These are phyloP conservation scores for Plantago ovata DNA, from an alignment of 257 asterid species.

Conservation along the genomic window DNA sequence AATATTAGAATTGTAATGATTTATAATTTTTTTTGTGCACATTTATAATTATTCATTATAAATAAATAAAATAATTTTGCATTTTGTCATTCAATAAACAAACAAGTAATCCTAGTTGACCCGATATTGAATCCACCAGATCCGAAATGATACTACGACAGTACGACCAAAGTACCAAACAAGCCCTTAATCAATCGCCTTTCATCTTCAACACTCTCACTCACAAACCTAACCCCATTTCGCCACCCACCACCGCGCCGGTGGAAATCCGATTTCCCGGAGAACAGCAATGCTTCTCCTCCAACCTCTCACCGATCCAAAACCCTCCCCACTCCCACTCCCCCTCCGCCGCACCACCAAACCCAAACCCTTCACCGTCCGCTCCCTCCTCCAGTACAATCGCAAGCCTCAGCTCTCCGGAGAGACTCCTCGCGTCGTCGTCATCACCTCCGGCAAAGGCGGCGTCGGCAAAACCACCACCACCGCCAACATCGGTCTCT, in stretches of 20 bases:
- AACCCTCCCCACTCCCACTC: constrained; percentile 38
- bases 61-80: too few relatives aligned
- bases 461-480: constrained; percentile 98
- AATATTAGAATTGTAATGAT: too few relatives aligned
- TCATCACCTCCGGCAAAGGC: constrained; percentile 96
- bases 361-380: constrained; percentile 43
- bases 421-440: constrained; percentile 85
- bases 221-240: constrained; percentile 12
- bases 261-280: not conserved
- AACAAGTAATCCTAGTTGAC: too few relatives aligned
- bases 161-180: too few relatives aligned
- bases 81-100: too few relatives aligned
- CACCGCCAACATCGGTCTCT: constrained; percentile 92
- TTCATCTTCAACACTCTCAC: not conserved
- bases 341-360: constrained; percentile 23
- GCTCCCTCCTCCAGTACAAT: constrained; percentile 80
- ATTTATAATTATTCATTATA: too few relatives aligned
- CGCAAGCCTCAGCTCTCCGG: constrained; percentile 97
- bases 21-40: too few relatives aligned
- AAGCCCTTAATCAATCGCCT: not conserved
- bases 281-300: not conserved
- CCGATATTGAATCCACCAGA: too few relatives aligned
- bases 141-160: too few relatives aligned
- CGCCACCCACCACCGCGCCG: constrained; percentile 18
- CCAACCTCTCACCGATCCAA: constrained; percentile 24